Conservation (phyloP, 2,329 filamentous ascomycete genomes). For the Alternaria viburni region DNA sequence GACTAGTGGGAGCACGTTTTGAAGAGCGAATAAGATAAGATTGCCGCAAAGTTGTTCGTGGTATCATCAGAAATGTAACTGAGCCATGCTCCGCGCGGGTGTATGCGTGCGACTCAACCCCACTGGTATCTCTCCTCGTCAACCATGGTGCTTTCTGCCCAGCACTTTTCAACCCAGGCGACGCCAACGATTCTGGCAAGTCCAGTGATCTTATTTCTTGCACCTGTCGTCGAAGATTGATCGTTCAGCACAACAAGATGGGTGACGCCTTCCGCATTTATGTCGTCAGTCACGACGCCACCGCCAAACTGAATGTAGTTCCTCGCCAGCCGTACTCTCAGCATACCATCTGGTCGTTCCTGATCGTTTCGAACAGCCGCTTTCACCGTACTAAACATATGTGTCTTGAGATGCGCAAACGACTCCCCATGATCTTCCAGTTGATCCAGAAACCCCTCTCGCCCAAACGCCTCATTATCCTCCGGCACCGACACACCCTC, state of each 20-base stretch:
- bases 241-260: constrained; percentile 70
- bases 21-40: background rate
- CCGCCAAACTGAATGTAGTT: constrained; percentile 73
- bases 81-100: too few species aligned
- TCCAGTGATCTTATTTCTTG: constrained; percentile 44
- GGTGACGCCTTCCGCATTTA: constrained; percentile 66
- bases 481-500: constrained; percentile 46
- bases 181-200: constrained; percentile 73
- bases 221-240: constrained; percentile 53
- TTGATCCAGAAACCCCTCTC: constrained; percentile 31
- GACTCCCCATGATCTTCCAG: constrained; percentile 35
- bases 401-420: constrained; percentile 33
- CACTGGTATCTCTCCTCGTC: constrained; percentile 65
- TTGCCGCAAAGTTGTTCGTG: background rate
- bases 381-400: constrained; percentile 41
- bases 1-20: constrained; percentile 40
- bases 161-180: constrained; percentile 80
- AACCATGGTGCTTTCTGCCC: constrained; percentile 76
- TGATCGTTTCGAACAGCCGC: constrained; percentile 21
- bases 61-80: background rate
- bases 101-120: too few species aligned
- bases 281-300: constrained; percentile 61
- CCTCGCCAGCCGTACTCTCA: constrained; percentile 54
- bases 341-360: constrained; percentile 10
- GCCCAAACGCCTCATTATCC: constrained; percentile 22